A percentile compares a stretch with the other conserved stretches of the same genome.
These are phyloP conservation scores for Polyplosphaeria fusca DNA, from an alignment of 495 filamentous ascomycete genomes.

Conservation along the genomic window DNA sequence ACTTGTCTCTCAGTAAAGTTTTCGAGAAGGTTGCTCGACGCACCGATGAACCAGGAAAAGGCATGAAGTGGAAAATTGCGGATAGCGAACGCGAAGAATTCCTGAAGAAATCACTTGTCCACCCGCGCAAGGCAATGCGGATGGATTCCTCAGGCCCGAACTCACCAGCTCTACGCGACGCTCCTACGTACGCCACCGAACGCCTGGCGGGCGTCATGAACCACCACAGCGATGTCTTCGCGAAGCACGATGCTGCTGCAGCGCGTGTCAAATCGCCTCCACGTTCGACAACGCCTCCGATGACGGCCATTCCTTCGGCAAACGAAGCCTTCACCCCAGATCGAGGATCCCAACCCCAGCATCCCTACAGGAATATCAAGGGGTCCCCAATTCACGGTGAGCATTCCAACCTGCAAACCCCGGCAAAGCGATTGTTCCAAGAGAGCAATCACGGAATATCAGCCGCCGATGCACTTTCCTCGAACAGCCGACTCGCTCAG, in stretches of 20 bases:
- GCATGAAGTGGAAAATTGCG: slow-evolving; percentile 96
- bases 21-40: slow-evolving; percentile 89
- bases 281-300: slow-evolving; percentile 49
- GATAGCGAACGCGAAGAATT: slow-evolving; percentile 75
- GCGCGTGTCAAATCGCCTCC: slow-evolving; percentile 44
- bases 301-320: slow-evolving; percentile 42
- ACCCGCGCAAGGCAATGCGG: slow-evolving; percentile 30
- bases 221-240: slow-evolving; percentile 8
- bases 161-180: slow-evolving; percentile 26
- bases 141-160: slow-evolving; percentile 31
- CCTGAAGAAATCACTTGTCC: slow-evolving; percentile 52
- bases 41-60: slow-evolving; percentile 94
- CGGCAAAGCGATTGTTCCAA: slow-evolving; percentile 31
- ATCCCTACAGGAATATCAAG: slow-evolving; percentile 41
- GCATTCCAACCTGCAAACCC: slow-evolving; percentile 21
- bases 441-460: background rate
- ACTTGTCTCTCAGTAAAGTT: slow-evolving; percentile 85
- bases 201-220: slow-evolving; percentile 25
- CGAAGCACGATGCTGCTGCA: slow-evolving; percentile 32
- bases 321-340: slow-evolving; percentile 56
- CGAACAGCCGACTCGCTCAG: background rate
- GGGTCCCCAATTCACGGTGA: slow-evolving; percentile 45
- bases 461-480: background rate
- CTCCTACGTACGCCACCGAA: slow-evolving; percentile 22
- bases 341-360: slow-evolving; percentile 51